Evolutionary conservation across 768 basidiomycete genomes (phyloP).

Genomic region (Daedaleopsis nitida): DNA sequence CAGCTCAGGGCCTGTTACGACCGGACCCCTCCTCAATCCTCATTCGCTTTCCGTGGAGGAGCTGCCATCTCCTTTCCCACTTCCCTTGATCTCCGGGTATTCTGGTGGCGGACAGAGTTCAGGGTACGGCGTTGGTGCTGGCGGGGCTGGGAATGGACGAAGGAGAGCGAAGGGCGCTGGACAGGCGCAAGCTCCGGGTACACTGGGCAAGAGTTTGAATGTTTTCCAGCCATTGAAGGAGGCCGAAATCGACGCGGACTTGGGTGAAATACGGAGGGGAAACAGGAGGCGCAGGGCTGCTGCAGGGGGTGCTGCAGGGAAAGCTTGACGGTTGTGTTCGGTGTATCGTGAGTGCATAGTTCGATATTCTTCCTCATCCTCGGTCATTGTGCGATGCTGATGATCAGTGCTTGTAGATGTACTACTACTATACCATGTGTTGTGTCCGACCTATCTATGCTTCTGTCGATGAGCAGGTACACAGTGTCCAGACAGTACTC

Average conservation of each 20-base stretch:
- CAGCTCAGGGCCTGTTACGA: conserved; percentile 59
- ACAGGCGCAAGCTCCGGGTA: conserved; percentile 63
- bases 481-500: no score
- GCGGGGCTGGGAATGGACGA: conserved; percentile 32
- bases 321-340: conserved; percentile 3
- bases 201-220: conserved; percentile 71
- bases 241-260: conserved; percentile 69
- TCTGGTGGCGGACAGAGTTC: conserved; percentile 34
- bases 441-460: no score
- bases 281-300: conserved; percentile 61
- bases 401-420: no score
- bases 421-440: no score
- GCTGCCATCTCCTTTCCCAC: conserved; percentile 82
- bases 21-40: conserved; percentile 74
- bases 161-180: conserved; percentile 41
- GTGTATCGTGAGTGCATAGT: no score
- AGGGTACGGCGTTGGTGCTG: conserved; percentile 19
- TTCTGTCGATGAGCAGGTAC: no score
- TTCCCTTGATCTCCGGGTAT: conserved; percentile 64
- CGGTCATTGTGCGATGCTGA: no score
- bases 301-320: conserved; percentile 25
- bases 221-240: conserved; percentile 64
- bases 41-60: conserved; percentile 87
- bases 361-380: no score
- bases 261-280: conserved; percentile 77